These are phyloP conservation scores for Lachnellula cervina DNA, from an alignment of 2,329 filamentous ascomycete genomes.

Conservation along the genomic window DNA sequence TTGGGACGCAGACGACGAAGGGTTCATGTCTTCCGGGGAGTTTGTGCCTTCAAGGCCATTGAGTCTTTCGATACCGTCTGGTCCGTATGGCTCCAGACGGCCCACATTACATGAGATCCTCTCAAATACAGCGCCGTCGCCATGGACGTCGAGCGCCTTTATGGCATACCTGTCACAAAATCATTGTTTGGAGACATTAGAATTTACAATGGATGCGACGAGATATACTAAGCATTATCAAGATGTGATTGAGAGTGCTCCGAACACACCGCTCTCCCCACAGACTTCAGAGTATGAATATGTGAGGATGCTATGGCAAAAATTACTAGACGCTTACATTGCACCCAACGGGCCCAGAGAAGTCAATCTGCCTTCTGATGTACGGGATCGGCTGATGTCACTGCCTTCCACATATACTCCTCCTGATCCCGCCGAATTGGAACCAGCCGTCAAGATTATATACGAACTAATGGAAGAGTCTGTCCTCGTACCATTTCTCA, in stretches of 20 bases:
- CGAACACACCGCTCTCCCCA: constrained; percentile 35
- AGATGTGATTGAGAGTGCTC: constrained; percentile 37
- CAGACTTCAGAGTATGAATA: constrained; percentile 41
- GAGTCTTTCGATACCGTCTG: constrained; percentile 39
- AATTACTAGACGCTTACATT: constrained; percentile 86
- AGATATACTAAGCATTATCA: constrained; percentile 60
- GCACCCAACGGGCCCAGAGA: constrained; percentile 78
- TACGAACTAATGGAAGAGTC: constrained; percentile 98
- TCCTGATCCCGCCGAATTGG: constrained; percentile 68
- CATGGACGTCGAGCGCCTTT: constrained; percentile 88
- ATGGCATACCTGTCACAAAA: constrained; percentile 97
- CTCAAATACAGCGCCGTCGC: constrained; percentile 75
- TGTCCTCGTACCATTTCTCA: constrained; percentile 85
- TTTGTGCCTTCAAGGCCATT: constrained; percentile 40
- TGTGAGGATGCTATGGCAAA: constrained; percentile 77
- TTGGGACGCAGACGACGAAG: constrained; percentile 45
- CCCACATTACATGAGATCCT: constrained; percentile 85
- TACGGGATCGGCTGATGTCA: constrained; percentile 73
- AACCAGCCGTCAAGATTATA: constrained; percentile 80
- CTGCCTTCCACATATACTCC: constrained; percentile 58
- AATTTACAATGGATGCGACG: constrained; percentile 92
- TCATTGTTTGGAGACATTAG: constrained; percentile 91
- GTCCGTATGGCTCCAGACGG: constrained; percentile 51
- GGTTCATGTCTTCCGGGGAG: constrained; percentile 44
- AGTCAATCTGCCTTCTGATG: constrained; percentile 82